A percentile compares a stretch with the other conserved stretches of the same genome.
Conservation (phyloP, 176 grass and related monocot species). For the Carex littledalei region DNA sequence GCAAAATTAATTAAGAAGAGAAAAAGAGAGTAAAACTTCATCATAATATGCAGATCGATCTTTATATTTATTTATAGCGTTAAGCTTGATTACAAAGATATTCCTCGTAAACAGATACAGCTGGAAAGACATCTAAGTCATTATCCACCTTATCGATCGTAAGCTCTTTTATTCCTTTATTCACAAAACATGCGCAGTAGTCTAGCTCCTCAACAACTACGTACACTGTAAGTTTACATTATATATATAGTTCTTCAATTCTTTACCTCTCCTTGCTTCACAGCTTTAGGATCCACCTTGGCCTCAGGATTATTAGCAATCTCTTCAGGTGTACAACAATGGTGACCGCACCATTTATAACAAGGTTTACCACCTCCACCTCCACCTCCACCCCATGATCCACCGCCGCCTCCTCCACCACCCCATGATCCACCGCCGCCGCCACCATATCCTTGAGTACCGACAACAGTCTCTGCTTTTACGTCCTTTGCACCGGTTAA, state of each 20-base stretch:
- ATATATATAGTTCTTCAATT: not conserved
- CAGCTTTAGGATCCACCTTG: not conserved
- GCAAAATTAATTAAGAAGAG: not conserved
- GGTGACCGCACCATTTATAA: not conserved
- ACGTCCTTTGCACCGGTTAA: not conserved
- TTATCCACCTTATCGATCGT: not conserved
- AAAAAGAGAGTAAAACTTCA: not conserved
- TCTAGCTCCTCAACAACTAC: not conserved
- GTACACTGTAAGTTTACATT: not conserved
- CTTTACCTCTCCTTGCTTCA: slow-evolving; percentile 7
- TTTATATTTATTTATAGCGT: not conserved
- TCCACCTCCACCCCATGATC: not conserved
- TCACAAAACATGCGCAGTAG: not conserved
- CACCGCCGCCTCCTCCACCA: not conserved
- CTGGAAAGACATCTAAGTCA: slow-evolving; percentile 7
- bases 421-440: not conserved
- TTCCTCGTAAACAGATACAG: not conserved
- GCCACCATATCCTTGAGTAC: not conserved
- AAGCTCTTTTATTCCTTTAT: not conserved
- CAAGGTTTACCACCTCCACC: not conserved
- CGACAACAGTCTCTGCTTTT: not conserved
- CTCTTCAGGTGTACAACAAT: not conserved
- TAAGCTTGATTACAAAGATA: slow-evolving; percentile 10
- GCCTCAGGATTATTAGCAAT: not conserved
- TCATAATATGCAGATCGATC: not conserved